Conservation (phyloP, 179 eudicot genomes). For the Vitellaria paradoxa region DNA sequence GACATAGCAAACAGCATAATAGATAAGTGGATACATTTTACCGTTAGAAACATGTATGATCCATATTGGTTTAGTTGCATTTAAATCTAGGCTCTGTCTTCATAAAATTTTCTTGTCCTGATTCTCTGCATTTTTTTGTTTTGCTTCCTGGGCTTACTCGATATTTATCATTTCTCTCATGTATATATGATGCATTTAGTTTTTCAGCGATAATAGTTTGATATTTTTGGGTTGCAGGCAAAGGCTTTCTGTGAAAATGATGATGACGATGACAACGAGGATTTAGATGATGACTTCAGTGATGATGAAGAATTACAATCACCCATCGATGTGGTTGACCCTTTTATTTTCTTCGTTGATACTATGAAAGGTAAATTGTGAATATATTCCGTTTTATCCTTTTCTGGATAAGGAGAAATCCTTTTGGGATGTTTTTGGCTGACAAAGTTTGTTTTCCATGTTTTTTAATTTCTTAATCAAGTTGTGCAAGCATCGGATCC, state of each 20-base stretch:
- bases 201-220: slow-evolving; percentile 6
- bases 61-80: no score
- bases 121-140: neutral
- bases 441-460: neutral
- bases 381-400: neutral
- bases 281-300: slow-evolving; percentile 85
- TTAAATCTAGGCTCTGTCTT: no score
- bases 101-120: neutral
- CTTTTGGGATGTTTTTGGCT: slow-evolving; percentile 3
- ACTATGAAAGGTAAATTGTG: slow-evolving; percentile 58
- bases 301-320: slow-evolving; percentile 96
- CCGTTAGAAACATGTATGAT: no score
- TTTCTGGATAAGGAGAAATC: neutral
- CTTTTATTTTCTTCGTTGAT: slow-evolving; percentile 90
- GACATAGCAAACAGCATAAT: no score
- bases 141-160: neutral
- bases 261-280: slow-evolving; percentile 61
- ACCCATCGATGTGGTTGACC: slow-evolving; percentile 97
- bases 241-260: slow-evolving; percentile 77
- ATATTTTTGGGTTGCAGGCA: slow-evolving; percentile 44
- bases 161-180: neutral
- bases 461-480: slow-evolving; percentile 19
- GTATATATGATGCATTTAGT: neutral
- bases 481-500: slow-evolving; percentile 87
- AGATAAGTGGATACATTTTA: no score